These are phyloP conservation scores for Aspergillus quadricinctus DNA, from an alignment of 2,329 filamentous ascomycete genomes.

Conservation along the genomic window DNA sequence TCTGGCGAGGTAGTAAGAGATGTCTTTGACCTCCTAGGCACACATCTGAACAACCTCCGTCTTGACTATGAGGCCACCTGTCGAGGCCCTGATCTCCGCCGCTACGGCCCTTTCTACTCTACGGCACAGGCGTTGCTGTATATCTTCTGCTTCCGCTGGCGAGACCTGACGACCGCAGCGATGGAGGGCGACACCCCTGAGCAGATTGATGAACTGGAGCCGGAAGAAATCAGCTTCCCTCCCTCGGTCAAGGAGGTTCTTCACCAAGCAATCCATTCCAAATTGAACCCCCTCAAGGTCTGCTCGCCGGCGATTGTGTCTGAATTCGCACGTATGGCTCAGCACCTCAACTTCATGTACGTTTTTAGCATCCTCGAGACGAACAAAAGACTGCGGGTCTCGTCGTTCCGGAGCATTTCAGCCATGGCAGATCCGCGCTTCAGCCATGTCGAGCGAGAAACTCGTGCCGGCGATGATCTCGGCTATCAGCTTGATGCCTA, in stretches of 20 bases:
- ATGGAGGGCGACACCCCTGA: constrained; percentile 51
- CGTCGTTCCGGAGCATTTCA: constrained; percentile 54
- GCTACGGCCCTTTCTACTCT: constrained; percentile 81
- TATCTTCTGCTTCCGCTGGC: constrained; percentile 98
- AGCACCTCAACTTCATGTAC: constrained; percentile 83
- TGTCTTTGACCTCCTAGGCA: constrained; percentile 74
- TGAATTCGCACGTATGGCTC: constrained; percentile 83
- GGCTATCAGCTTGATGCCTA: constrained; percentile 86
- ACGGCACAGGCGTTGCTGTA: constrained; percentile 86
- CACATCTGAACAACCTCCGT: constrained; percentile 73
- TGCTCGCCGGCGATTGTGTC: constrained; percentile 86
- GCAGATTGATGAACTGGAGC: constrained; percentile 50
- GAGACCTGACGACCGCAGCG: constrained; percentile 68
- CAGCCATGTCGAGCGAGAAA: constrained; percentile 51
- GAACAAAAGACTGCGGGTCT: constrained; percentile 84
- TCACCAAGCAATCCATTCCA: constrained; percentile 73
- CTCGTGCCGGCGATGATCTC: constrained; percentile 61
- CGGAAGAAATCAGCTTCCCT: constrained; percentile 74
- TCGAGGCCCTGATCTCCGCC: constrained; percentile 77
- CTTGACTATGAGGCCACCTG: constrained; percentile 67
- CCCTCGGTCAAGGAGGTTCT: constrained; percentile 69
- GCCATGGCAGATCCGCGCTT: constrained; percentile 36
- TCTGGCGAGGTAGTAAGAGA: constrained; percentile 70
- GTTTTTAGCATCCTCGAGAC: constrained; percentile 82
- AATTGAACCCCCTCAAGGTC: constrained; percentile 91